phyloP scores from a whole-genome alignment of 257 asterid species.

The Salvia rosmarinus region DNA sequence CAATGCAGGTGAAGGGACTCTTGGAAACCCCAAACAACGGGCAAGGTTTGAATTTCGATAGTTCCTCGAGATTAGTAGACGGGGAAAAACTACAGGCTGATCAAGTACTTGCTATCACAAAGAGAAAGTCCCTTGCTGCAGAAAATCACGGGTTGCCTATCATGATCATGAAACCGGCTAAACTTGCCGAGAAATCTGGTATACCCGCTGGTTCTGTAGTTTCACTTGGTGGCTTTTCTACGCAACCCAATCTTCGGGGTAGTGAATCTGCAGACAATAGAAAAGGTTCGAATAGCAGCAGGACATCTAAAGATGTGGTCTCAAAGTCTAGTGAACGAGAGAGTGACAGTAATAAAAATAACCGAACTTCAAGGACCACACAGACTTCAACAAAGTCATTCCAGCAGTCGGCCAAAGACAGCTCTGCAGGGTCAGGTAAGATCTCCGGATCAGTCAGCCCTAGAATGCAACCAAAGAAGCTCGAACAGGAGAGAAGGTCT shows the following conservation, averaged over 20 bases:
- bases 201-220: slow-evolving; percentile 63
- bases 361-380: slow-evolving; percentile 46
- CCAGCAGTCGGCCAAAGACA: slow-evolving; percentile 56
- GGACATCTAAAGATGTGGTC: slow-evolving; percentile 40
- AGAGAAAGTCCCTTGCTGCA: slow-evolving; percentile 42
- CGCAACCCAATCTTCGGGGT: slow-evolving; percentile 45
- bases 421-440: slow-evolving; percentile 45
- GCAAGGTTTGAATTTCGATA: slow-evolving; percentile 44
- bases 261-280: slow-evolving; percentile 42
- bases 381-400: slow-evolving; percentile 51
- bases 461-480: slow-evolving; percentile 69
- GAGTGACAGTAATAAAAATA: slow-evolving; percentile 42
- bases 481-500: slow-evolving; percentile 65
- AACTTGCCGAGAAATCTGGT: slow-evolving; percentile 65
- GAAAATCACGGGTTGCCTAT: slow-evolving; percentile 69
- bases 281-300: slow-evolving; percentile 41
- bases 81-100: slow-evolving; percentile 45
- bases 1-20: slow-evolving; percentile 85
- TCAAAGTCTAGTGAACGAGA: slow-evolving; percentile 45
- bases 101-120: slow-evolving; percentile 42
- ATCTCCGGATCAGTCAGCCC: slow-evolving; percentile 73
- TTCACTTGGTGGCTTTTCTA: slow-evolving; percentile 51
- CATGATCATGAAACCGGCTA: slow-evolving; percentile 96
- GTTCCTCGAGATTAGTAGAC: slow-evolving; percentile 44
- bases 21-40: slow-evolving; percentile 56